phyloP scores from a whole-genome alignment of 1,284 basidiomycete genomes.

The Wallemia hederae region DNA sequence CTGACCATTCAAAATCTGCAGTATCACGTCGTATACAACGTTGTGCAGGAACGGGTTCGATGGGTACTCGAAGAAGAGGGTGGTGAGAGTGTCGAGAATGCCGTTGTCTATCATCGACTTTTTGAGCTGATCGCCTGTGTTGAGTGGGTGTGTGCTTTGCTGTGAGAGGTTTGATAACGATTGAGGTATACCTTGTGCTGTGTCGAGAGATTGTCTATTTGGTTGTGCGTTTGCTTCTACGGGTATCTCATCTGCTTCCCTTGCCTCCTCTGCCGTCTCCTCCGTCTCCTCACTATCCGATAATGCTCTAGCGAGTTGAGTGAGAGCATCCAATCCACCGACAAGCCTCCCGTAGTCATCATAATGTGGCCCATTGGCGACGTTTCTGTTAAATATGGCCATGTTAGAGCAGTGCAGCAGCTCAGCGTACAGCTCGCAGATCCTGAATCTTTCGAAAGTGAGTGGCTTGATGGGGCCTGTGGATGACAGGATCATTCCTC shows the following conservation, averaged over 20 bases:
- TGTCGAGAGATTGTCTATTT: too few species aligned
- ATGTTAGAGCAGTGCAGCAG: slow-evolving; percentile 94
- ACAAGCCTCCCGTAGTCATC: slow-evolving; percentile 45
- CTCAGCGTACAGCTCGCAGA: slow-evolving; percentile 90
- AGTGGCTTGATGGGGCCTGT: slow-evolving; percentile 43
- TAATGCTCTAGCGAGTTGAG: slow-evolving; percentile 53
- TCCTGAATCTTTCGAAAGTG: slow-evolving; percentile 84
- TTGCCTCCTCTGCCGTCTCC: slow-evolving; percentile 3
- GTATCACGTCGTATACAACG: slow-evolving; percentile 82
- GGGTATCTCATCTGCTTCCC: background rate
- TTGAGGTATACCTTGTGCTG: too few species aligned
- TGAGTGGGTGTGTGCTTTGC: too few species aligned
- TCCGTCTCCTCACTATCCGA: slow-evolving; percentile 22
- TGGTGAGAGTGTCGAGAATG: slow-evolving; percentile 10
- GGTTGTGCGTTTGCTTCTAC: too few species aligned
- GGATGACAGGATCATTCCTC: slow-evolving; percentile 3
- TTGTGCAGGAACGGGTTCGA: slow-evolving; percentile 98
- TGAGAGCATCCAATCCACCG: slow-evolving; percentile 48
- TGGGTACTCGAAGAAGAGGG: slow-evolving; percentile 80
- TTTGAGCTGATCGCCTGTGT: background rate
- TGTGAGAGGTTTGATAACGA: too few species aligned
- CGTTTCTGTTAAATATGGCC: slow-evolving; percentile 61
- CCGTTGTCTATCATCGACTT: background rate
- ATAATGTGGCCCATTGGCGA: slow-evolving; percentile 40
- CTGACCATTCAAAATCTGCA: slow-evolving; percentile 73